These are phyloP conservation scores for Uromyces viciae-fabae DNA, from an alignment of 1,284 basidiomycete genomes.

Conservation along the genomic window DNA sequence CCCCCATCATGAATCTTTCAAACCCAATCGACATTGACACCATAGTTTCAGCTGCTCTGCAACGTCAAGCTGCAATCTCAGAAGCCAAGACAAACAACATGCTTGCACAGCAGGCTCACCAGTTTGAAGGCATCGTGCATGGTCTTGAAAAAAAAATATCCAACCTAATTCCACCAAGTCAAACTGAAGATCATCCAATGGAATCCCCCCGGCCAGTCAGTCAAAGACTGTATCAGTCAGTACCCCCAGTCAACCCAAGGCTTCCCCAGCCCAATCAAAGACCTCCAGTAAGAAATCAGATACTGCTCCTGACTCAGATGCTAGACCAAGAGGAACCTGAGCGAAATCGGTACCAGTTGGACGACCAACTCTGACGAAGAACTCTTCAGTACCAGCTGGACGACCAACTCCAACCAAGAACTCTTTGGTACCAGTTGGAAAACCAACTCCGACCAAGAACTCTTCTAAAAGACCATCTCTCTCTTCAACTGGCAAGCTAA, in stretches of 20 bases:
- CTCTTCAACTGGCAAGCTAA: too few relatives aligned
- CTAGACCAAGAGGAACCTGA: background rate
- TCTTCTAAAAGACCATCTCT: too few relatives aligned
- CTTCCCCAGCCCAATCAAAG: background rate
- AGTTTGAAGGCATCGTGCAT: background rate
- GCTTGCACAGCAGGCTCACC: background rate
- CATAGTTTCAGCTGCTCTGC: background rate
- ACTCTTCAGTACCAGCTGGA: background rate
- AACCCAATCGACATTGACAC: background rate
- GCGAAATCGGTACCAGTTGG: background rate
- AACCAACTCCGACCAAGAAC: too few relatives aligned
- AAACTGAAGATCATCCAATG: background rate
- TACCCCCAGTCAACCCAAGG: background rate
- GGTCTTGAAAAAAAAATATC: background rate
- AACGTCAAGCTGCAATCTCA: background rate
- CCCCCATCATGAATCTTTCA: too few relatives aligned
- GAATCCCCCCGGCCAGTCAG: background rate
- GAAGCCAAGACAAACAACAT: background rate
- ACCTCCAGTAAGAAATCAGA: too few relatives aligned
- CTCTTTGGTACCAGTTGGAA: background rate
- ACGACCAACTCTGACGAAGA: background rate
- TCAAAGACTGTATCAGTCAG: too few relatives aligned
- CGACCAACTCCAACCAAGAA: background rate
- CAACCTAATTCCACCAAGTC: too few relatives aligned
- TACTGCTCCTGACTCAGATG: too few relatives aligned